Evolutionary conservation across 2,329 filamentous ascomycete genomes (phyloP), one percentile per base, ranked within the genome.

Genomic region (Zasmidium citrigriseum): DNA sequence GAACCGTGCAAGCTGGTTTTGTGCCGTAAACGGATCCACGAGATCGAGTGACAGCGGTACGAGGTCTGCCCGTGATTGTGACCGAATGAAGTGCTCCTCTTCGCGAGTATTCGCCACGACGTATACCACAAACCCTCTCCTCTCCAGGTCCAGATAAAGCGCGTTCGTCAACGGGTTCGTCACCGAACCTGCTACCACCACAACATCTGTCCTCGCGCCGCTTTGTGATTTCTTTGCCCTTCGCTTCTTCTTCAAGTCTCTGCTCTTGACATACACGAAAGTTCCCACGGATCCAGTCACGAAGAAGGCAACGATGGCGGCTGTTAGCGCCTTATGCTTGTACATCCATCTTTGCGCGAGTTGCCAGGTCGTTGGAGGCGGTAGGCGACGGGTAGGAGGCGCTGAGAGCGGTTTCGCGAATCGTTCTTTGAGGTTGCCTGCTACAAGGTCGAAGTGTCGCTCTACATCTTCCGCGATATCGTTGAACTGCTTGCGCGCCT

Each of bases 61-160:
- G 64, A 98, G 89, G 71, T 98, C 95, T 5, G 86, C 82, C 61
- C 91, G 83, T n/a, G 87, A 83, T 73, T 96, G 85, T 60, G 85
- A 83, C 60, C 90, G 85, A 14, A 98, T 87, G 63, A 89, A 78
- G 34, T 87, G 82, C 73, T 98, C 92, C 66, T 98, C 93, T 68
- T 96, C 90, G 59, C 87, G 78, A n/a, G 86, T 91, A 63, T 86
- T 89, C 68, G 92, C 93, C 0, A 96, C 90, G 60, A 99, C 82
- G 73, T 92, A 99, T 56, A 98, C 91, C 60, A 98, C 90, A 73
- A 96, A 98, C 3, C 95, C 95, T 64, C 92, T 86, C 59, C 92
- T 83, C 77, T 98, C 95, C 65, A 99, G 80, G 71, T 99, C 95
- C 49, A 93, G 77, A 1, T 91, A 87, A 54, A 98, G 80, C 11